Evolutionary conservation across 2,329 filamentous ascomycete genomes (phyloP), one percentile per base, ranked within the genome.

Genomic region (Penicillium sp.): DNA sequence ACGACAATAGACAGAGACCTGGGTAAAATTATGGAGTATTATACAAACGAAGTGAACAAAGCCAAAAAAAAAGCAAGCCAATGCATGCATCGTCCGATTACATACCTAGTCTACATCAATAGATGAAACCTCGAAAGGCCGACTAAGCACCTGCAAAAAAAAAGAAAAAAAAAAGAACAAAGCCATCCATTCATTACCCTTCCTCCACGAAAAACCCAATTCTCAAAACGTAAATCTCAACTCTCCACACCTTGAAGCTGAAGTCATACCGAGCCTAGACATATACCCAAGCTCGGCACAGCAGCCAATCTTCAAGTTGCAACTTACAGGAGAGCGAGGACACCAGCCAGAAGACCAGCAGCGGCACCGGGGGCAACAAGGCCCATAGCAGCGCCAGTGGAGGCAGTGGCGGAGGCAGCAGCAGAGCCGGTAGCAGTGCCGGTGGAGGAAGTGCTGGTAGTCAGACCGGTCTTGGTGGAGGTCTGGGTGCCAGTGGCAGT

Each of bases 311-410:
- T 34, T 31, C 21, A 36, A 44, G 29, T 29, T 31, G n/a, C 13
- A n/a, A 41, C 19, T 51, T 63, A 65, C 36, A 65, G 53, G 19
- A 65, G 45, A 57, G 64, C 61, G n/a, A 70, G 16, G 11, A 60
- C 60, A 51, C 62, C 68, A 36, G 61, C 61, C 21, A 67, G 11
- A 33, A 69, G 31, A n/a, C 65, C 68, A 27, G 60, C 55, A 25
- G 54, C 57, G 39, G 60, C 55, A 31, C 47, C 57, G 29, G 65
- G 48, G 21, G 61, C 58, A 7, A 59, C 60, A 0, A 66, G 31
- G 19, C 59, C 44, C n/a, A 41, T 59, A 51, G 49, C 67, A 48
- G 60, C 55, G 34, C 57, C 60, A 21, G 54, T 51, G 38, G 55
- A 38, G 38, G 61, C 19, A 40, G 55, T 56, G 27, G 58, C 27